Conservation (phyloP, 1,139 yeast genomes). For the Scheffersomyces lignicola region DNA sequence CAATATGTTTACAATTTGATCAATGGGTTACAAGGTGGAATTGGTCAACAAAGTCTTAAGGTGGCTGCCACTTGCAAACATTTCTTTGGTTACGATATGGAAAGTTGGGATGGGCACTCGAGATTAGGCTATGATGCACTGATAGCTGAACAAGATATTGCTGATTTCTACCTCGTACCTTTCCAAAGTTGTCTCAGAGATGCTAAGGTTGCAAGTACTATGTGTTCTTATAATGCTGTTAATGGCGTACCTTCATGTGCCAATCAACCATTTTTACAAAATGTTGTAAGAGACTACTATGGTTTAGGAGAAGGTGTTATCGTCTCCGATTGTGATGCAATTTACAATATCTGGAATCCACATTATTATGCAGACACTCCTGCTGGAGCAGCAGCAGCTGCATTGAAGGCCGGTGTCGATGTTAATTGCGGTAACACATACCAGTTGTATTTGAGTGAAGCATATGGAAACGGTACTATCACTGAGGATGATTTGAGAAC, state of each 20-base stretch:
- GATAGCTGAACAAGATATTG: conserved; percentile 8
- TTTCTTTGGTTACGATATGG: conserved; percentile 9
- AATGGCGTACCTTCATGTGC: conserved; percentile 10
- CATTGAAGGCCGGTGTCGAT: conserved; percentile 9
- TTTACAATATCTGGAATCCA: conserved; percentile 9
- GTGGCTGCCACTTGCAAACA: conserved; percentile 10
- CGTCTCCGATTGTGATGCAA: conserved; percentile 9
- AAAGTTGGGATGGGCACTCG: conserved; percentile 9
- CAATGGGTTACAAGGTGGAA: conserved; percentile 9
- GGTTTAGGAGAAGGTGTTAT: conserved; percentile 7
- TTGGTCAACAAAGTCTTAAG: conserved; percentile 5
- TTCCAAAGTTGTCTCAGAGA: conserved; percentile 10
- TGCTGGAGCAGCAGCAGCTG: conserved; percentile 9
- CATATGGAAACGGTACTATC: conserved; percentile 7
- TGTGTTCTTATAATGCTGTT: conserved; percentile 11
- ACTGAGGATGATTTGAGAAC: conserved; percentile 4
- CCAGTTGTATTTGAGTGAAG: conserved; percentile 6
- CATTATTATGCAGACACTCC: conserved; percentile 7
- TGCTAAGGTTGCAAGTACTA: conserved; percentile 9
- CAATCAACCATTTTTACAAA: conserved; percentile 7
- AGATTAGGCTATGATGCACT: conserved; percentile 9
- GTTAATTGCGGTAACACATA: conserved; percentile 10
- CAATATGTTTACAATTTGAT: conserved; percentile 8
- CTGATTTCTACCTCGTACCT: conserved; percentile 8
- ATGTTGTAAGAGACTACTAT: conserved; percentile 7